These are phyloP conservation scores for Magnusiomyces paraingens DNA, from an alignment of 1,139 yeast genomes.

Conservation along the genomic window DNA sequence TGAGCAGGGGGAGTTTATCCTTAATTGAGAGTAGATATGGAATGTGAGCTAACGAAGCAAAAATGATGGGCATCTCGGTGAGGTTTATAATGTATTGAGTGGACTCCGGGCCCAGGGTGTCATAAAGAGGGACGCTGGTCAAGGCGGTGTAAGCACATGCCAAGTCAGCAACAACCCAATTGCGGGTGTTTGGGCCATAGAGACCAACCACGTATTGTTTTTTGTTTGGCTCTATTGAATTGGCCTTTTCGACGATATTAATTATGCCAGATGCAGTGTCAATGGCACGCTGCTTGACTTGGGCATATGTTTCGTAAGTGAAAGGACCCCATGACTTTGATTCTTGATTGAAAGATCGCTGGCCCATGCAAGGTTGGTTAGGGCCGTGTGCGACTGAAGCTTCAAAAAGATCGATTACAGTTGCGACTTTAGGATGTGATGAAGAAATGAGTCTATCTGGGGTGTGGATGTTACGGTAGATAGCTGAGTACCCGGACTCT, in stretches of 20 bases:
- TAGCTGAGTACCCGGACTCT: conserved; percentile 45
- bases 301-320: conserved; percentile 43
- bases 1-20: conserved; percentile 35
- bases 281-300: conserved; percentile 40
- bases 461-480: conserved; percentile 45
- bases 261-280: conserved; percentile 62
- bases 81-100: conserved; percentile 51
- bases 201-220: conserved; percentile 47
- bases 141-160: conserved; percentile 49
- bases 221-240: conserved; percentile 20
- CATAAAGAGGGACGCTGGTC: conserved; percentile 56
- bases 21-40: conserved; percentile 39
- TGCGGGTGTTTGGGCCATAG: conserved; percentile 50
- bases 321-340: conserved; percentile 42
- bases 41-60: conserved; percentile 44
- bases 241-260: conserved; percentile 32
- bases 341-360: conserved; percentile 40
- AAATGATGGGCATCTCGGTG: conserved; percentile 52
- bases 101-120: conserved; percentile 56
- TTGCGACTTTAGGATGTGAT: conserved; percentile 45
- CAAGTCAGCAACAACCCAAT: conserved; percentile 57
- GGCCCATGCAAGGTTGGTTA: conserved; percentile 46
- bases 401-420: conserved; percentile 46
- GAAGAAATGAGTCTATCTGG: conserved; percentile 39
- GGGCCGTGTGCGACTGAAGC: conserved; percentile 37